phyloP scores from a whole-genome alignment of 2,329 filamentous ascomycete genomes.

The Periconia macrospinosa region DNA sequence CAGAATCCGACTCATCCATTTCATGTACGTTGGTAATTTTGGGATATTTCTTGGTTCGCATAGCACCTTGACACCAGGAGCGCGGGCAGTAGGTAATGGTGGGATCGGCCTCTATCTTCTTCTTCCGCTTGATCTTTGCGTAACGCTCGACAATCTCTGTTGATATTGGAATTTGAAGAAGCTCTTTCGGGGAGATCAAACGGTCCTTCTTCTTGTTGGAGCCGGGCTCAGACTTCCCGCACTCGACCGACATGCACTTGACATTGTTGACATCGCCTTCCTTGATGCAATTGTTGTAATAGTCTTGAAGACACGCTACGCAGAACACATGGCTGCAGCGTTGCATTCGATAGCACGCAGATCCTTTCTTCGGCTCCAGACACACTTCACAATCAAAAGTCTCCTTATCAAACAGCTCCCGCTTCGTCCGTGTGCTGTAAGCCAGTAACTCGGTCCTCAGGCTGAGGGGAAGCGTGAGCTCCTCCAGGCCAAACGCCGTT shows the following conservation, averaged over 20 bases:
- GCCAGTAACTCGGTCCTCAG: slow-evolving; percentile 73
- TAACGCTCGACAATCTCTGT: slow-evolving; percentile 80
- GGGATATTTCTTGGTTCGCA: slow-evolving; percentile 58
- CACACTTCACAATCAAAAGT: slow-evolving; percentile 90
- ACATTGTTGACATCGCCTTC: slow-evolving; percentile 81
- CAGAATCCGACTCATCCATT: slow-evolving; percentile 44
- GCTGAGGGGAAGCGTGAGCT: slow-evolving; percentile 51
- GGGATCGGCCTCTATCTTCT: slow-evolving; percentile 87
- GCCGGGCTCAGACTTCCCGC: slow-evolving; percentile 52
- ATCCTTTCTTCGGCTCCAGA: slow-evolving; percentile 88
- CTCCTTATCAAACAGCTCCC: slow-evolving; percentile 75
- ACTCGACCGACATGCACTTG: slow-evolving; percentile 77
- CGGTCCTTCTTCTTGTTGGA: slow-evolving; percentile 55
- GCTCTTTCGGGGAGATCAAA: slow-evolving; percentile 78
- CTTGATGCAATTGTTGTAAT: slow-evolving; percentile 83
- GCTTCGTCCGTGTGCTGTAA: slow-evolving; percentile 74
- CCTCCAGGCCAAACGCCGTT: slow-evolving; percentile 54
- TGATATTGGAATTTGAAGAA: slow-evolving; percentile 57
- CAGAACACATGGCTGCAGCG: slow-evolving; percentile 93
- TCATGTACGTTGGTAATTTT: slow-evolving; percentile 47
- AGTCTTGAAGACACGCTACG: slow-evolving; percentile 80
- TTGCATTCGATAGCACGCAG: slow-evolving; percentile 76
- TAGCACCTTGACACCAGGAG: slow-evolving; percentile 88
- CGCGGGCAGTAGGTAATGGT: slow-evolving; percentile 91
- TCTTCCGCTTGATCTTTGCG: slow-evolving; percentile 88